Evolutionary conservation across 306 rosid genomes (phyloP), one percentile per base, ranked within the genome.

Genomic region (Canavalia ensiformis): DNA sequence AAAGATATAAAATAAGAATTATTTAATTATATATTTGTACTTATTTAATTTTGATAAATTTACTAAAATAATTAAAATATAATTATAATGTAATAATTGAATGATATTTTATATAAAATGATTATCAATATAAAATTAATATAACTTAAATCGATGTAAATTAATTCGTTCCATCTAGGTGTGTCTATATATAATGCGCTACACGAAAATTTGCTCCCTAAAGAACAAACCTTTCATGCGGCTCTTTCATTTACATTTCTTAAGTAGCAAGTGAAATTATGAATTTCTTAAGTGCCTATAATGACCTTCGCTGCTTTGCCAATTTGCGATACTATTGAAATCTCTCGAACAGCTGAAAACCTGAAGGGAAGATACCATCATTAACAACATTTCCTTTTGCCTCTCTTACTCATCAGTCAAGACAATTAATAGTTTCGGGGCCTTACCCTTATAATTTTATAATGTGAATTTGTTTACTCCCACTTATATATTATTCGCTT

Each of bases 241-340:
- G 6, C 64, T 18, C 44, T n/a, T 77, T 25, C 44, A 1, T 10
- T 4, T 25, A 52, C 34, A 50, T 82, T 46, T 75, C 72, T 72
- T 76, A 7, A 35, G 55, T 0, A 39, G 54, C 50, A 82, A 66
- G 85, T n/a, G 39, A 82, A 75, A 75, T 68, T 58, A 75, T 75
- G 64, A 59, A 11, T 1, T n/a, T 68, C 25, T 46, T 39, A 30
- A 42, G 69, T 8, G 8, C 68, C 42, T 57, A 47, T 49, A 2
- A 62, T 49, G 54, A 49, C 6, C 29, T 47, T 64, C 8, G 80
- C 70, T 28, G 25, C 25, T 18, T 18, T 18, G 25, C 25, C 25
- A 18, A 18, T 18, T 18, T 18, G 25, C 25, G 25, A 18, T 18
- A 18, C 25, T 18, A 18, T 18, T 18, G 37, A 54, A 72, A 37